These are phyloP conservation scores for Penstemon eatonii DNA, from an alignment of 257 asterid genomes.

Conservation along the genomic window DNA sequence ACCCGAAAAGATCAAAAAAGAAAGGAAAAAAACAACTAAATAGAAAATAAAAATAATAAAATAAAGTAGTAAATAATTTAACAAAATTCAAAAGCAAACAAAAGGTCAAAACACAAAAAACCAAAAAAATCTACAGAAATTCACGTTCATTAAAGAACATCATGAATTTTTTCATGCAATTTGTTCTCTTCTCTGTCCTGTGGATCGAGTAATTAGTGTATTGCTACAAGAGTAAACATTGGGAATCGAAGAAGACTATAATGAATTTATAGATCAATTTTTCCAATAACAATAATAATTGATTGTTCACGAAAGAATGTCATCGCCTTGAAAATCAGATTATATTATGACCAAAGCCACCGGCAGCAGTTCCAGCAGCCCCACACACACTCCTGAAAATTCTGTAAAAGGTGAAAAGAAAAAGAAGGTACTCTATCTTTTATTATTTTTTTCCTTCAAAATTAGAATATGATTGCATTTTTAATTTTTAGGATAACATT, in stretches of 20 bases:
- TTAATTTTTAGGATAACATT: not conserved
- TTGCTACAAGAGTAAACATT: constrained; percentile 20
- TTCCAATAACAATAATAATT: not conserved
- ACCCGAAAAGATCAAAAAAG: constrained; percentile 8
- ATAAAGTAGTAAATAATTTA: not conserved
- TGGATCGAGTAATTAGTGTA: not conserved
- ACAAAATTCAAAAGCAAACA: constrained; percentile 6
- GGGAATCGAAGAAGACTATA: constrained; percentile 29
- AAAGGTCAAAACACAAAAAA: constrained; percentile 37
- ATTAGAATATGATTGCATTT: not conserved
- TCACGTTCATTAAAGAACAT: constrained; percentile 48
- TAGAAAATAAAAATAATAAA: constrained; percentile 3
- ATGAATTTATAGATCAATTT: constrained; percentile 18
- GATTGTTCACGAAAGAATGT: constrained; percentile 35
- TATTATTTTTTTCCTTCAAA: not conserved
- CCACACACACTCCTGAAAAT: constrained; percentile 47
- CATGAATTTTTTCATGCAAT: constrained; percentile 18
- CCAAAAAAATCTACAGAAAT: constrained; percentile 39
- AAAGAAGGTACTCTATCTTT: constrained; percentile 46
- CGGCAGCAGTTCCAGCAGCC: constrained; percentile 37
- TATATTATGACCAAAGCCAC: constrained; percentile 43
- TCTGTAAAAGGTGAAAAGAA: constrained; percentile 52
- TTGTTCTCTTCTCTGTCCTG: not conserved
- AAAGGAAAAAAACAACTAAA: not conserved
- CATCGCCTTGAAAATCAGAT: constrained; percentile 37